These are phyloP conservation scores for Petunia axillaris DNA, from an alignment of 257 asterid genomes.

Conservation along the genomic window DNA sequence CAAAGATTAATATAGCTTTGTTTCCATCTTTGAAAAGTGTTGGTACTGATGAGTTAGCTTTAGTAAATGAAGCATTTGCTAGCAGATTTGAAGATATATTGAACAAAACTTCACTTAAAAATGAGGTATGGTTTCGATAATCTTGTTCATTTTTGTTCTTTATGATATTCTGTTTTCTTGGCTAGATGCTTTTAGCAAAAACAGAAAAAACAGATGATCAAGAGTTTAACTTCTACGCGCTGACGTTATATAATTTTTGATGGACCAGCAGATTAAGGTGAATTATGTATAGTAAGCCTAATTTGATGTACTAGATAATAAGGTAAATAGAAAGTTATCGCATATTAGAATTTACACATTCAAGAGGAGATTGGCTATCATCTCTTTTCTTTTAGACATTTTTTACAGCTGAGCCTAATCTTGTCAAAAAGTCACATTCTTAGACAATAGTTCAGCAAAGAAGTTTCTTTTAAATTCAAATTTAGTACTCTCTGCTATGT, in stretches of 20 bases:
- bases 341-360: not conserved
- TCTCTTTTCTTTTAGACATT: not conserved
- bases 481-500: not conserved
- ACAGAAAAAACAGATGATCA: no score
- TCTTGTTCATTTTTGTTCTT: not conserved
- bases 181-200: not conserved
- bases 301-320: no score
- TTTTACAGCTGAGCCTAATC: not conserved
- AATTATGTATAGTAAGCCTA: no score
- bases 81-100: slow-evolving; percentile 55
- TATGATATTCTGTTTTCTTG: not conserved
- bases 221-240: no score
- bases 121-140: slow-evolving; percentile 52
- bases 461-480: not conserved
- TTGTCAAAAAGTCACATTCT: not conserved
- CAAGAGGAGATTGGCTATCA: not conserved
- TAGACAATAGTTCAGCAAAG: not conserved
- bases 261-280: no score
- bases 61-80: slow-evolving; percentile 67
- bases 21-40: slow-evolving; percentile 69
- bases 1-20: slow-evolving; percentile 43
- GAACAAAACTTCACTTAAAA: slow-evolving; percentile 48
- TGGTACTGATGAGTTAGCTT: slow-evolving; percentile 58
- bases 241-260: no score
- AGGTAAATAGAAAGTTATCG: no score